phyloP scores from a whole-genome alignment of 441 rosid genomes.

The Adansonia gregorii region DNA sequence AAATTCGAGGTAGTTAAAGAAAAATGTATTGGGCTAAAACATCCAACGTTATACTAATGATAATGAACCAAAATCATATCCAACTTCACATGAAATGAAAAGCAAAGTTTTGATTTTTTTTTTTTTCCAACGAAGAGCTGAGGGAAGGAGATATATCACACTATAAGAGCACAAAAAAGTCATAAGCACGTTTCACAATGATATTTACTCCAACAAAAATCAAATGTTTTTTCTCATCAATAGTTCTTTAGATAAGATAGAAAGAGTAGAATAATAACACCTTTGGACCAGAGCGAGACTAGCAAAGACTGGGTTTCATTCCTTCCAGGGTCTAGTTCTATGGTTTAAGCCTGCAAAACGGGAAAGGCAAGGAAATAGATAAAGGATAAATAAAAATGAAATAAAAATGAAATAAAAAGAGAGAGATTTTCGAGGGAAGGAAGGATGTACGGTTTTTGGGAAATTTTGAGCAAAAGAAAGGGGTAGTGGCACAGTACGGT shows the following conservation, averaged over 20 bases:
- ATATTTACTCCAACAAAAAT: neutral
- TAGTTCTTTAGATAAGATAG: neutral
- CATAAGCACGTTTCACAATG: constrained; percentile 1
- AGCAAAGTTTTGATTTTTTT: neutral
- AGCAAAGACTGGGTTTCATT: constrained; percentile 1
- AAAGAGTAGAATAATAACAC: neutral
- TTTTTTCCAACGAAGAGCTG: neutral
- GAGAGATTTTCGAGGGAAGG: neutral
- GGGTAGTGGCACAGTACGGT: neutral
- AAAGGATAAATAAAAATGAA: neutral
- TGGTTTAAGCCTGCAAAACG: neutral
- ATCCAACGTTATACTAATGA: neutral
- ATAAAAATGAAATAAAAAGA: neutral
- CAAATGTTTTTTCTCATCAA: neutral
- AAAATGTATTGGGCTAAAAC: constrained; percentile 9
- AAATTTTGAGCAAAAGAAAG: neutral
- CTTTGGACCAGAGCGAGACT: constrained; percentile 1
- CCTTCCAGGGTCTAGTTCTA: neutral
- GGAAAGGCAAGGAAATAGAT: neutral
- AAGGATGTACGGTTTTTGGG: neutral
- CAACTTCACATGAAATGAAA: constrained; percentile 12
- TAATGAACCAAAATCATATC: constrained; percentile 2
- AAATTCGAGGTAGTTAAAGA: neutral
- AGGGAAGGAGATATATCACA: neutral
- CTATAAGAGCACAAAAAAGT: neutral